phyloP scores from a whole-genome alignment of 179 eudicot species.

The Amaranthus tricolor region DNA sequence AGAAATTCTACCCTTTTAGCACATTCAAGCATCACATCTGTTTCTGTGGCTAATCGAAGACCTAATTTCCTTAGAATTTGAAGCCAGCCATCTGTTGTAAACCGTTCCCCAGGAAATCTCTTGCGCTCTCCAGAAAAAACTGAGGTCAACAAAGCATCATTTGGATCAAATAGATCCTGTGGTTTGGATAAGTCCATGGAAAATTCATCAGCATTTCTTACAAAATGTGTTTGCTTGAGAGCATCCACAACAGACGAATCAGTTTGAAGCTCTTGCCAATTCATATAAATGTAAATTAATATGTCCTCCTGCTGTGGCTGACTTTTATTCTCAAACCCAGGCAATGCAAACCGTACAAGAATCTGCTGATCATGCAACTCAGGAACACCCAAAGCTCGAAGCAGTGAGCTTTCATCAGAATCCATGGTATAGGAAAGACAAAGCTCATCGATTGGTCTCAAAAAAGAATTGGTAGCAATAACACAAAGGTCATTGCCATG shows the following conservation, averaged over 20 bases:
- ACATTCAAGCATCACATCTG: conserved; percentile 88
- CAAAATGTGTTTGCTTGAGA: conserved; percentile 73
- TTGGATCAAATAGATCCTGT: conserved; percentile 83
- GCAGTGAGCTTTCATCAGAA: conserved; percentile 59
- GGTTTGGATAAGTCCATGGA: conserved; percentile 65
- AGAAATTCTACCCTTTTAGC: conserved; percentile 88
- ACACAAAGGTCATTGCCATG: conserved; percentile 65
- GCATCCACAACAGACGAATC: conserved; percentile 72
- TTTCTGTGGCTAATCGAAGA: conserved; percentile 67
- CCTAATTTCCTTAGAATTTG: conserved; percentile 77
- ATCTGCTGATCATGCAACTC: conserved; percentile 81
- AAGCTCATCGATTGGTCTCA: conserved; percentile 74
- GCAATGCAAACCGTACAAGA: conserved; percentile 77
- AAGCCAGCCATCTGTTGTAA: conserved; percentile 83
- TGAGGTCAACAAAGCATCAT: conserved; percentile 71
- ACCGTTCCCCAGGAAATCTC: conserved; percentile 94
- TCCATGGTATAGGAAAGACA: conserved; percentile 62
- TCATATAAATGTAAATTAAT: conserved; percentile 67
- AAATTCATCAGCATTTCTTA: conserved; percentile 76
- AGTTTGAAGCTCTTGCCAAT: conserved; percentile 82
- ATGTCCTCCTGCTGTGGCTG: conserved; percentile 81
- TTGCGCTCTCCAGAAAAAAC: conserved; percentile 81
- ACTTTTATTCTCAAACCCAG: conserved; percentile 71
- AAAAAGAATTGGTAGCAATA: conserved; percentile 75
- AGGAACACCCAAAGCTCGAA: conserved; percentile 82